Conservation (phyloP, 306 rosid species). For the Benincasa hispida region DNA sequence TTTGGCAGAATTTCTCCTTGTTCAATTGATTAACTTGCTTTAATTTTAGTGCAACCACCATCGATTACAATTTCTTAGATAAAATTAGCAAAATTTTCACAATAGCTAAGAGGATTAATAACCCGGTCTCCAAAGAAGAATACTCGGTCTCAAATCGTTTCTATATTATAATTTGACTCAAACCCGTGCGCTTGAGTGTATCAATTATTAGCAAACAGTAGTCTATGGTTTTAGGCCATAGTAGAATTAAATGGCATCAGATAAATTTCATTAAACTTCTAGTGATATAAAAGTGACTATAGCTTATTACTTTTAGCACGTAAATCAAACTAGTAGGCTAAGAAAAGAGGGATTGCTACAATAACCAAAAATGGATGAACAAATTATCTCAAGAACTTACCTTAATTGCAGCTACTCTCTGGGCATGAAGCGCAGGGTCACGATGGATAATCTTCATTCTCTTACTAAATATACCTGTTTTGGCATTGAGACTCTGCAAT, state of each 20-base stretch:
- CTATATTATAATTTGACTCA: no score
- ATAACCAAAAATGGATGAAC: neutral
- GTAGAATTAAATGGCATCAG: no score
- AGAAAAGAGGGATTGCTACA: neutral
- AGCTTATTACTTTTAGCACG: neutral
- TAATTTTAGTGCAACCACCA: no score
- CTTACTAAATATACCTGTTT: constrained; percentile 92
- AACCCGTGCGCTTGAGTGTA: no score
- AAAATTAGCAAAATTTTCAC: no score
- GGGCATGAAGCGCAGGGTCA: constrained; percentile 78
- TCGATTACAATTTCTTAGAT: no score
- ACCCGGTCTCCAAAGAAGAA: no score
- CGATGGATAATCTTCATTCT: constrained; percentile 93
- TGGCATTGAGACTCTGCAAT: constrained; percentile 95
- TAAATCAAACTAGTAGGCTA: neutral
- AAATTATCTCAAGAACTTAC: constrained; percentile 18
- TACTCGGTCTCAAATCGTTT: no score
- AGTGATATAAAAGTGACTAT: neutral
- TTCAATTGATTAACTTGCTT: neutral
- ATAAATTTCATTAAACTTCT: neutral
- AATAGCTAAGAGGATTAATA: no score
- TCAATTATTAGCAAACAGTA: no score
- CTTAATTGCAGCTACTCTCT: constrained; percentile 93
- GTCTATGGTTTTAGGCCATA: no score
- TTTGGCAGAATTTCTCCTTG: no score